Evolutionary conservation across 176 grass and related monocot species (phyloP).

Genomic region (Elaeis guineensis): DNA sequence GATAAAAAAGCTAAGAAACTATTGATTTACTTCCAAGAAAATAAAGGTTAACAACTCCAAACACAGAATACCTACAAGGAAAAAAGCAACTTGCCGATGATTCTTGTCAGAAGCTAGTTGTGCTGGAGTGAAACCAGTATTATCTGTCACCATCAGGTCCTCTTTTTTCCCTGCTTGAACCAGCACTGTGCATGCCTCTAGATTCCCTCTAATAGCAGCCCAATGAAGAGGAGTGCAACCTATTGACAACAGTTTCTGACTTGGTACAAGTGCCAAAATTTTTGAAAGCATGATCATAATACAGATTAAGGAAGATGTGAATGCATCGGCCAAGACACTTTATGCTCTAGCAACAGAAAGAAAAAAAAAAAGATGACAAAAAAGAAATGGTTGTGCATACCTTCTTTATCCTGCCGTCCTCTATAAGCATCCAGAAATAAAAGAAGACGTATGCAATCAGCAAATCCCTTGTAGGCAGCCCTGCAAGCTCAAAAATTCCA

Average conservation of each 20-base stretch:
- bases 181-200: conserved; percentile 89
- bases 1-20: too few relatives aligned
- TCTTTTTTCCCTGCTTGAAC: conserved; percentile 99
- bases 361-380: neutral
- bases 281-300: too few relatives aligned
- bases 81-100: conserved; percentile 97
- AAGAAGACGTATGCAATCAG: conserved; percentile 95
- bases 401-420: conserved; percentile 91
- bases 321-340: too few relatives aligned
- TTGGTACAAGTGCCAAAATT: too few relatives aligned
- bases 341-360: too few relatives aligned
- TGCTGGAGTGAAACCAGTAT: conserved; percentile 89
- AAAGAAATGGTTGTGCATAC: conserved; percentile 28
- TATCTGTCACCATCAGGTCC: conserved; percentile 78
- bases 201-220: conserved; percentile 95
- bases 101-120: conserved; percentile 91
- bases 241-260: conserved; percentile 19
- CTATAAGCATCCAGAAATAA: conserved; percentile 96
- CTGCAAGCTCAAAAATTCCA: conserved; percentile 35
- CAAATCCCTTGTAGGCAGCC: conserved; percentile 98
- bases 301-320: too few relatives aligned
- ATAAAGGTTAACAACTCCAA: conserved; percentile 3
- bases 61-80: conserved; percentile 71
- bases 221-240: conserved; percentile 99
- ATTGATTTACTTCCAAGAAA: too few relatives aligned